Base-by-base conservation (phyloP, 2,329 filamentous ascomycete genomes). In the Apiospora sp. region DNA sequence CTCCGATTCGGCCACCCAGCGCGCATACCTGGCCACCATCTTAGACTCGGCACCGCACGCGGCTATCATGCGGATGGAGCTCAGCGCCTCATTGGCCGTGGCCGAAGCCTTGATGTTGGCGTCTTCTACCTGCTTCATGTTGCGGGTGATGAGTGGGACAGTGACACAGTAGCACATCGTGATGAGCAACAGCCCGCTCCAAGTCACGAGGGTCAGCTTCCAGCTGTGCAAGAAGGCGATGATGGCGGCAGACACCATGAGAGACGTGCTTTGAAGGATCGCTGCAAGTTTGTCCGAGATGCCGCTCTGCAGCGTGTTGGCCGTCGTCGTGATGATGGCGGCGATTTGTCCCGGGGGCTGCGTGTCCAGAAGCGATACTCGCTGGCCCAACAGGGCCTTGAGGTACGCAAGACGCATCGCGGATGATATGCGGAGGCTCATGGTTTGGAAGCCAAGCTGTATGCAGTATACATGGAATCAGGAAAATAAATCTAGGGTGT, bases 321-420 rank as follows among this genome's bases (percentile, higher is more conserved):
- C 87, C 0, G 89, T 90, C 4, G 88, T 86, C 0, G 91, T 92
- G 75, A 92, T 92, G 70, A 91, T 90, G 19, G 86, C 86, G 0
- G 90, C 90, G 0, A 89, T 87, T 58, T 88, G 85, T 1, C 91
- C 91, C 0, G 89, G 84, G 0, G 89, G 89, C 81, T 91, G 88
- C 14, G 88, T 89, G 79, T 94, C 92, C 67, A 93, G 88, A 43
- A 92, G 88, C 71, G 91, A 89, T 58, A 93, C 87, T 54, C 90
- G 89, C 78, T 93, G 90, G 1, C 84, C 83, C 51, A 95, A 88
- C 6, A 93, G 86, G 41, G 87, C 84, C 69, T 87, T 85, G n/a
- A 94, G 84, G 75, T 93, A 94, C 73, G 89, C 86, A 37, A 92
- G 84, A 12, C 93, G 86, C 71, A 92, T 84, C 14, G 86, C 86